These are phyloP conservation scores for Globisporangium okanoganense DNA, from an alignment of 352 stramenopile species.

Conservation along the genomic window DNA sequence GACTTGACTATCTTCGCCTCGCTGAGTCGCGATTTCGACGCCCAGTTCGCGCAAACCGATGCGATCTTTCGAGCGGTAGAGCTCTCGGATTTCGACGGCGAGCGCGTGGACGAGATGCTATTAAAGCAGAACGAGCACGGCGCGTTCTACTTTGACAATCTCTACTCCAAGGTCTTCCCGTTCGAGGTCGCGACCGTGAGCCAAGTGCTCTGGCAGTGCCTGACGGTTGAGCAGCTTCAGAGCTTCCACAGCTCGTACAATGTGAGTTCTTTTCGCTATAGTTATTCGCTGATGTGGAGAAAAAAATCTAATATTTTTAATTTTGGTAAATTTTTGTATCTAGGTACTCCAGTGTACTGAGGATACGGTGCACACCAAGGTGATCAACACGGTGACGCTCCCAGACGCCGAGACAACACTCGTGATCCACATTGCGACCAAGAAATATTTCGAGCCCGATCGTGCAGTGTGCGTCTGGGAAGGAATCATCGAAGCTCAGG, in stretches of 20 bases:
- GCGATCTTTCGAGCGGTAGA: slow-evolving; percentile 18
- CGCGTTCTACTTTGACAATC: slow-evolving; percentile 26
- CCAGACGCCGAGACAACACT: slow-evolving; percentile 22
- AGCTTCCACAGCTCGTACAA: slow-evolving; percentile 1
- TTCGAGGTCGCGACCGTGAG: slow-evolving; percentile 27
- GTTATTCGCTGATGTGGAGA: too few species aligned
- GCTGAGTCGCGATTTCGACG: slow-evolving; percentile 20
- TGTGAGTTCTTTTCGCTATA: too few species aligned
- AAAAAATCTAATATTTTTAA: too few species aligned
- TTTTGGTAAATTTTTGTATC: too few species aligned
- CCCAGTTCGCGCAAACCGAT: slow-evolving; percentile 25
- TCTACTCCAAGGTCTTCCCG: slow-evolving; percentile 28
- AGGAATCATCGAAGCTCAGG: slow-evolving; percentile 27
- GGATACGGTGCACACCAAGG: slow-evolving; percentile 19
- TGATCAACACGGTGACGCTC: slow-evolving; percentile 22
- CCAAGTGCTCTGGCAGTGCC: slow-evolving; percentile 25
- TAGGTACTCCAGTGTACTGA: neutral
- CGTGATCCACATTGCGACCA: slow-evolving; percentile 22
- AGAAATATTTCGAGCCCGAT: slow-evolving; percentile 21
- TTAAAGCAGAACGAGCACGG: neutral
- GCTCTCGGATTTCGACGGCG: slow-evolving; percentile 22
- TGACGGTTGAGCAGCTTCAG: slow-evolving; percentile 15
- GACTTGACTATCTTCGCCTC: slow-evolving; percentile 28
- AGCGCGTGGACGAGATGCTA: slow-evolving; percentile 4
- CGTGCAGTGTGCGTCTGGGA: slow-evolving; percentile 29